These are phyloP conservation scores for Oemleria cerasiformis DNA, from an alignment of 306 rosid genomes.

Conservation along the genomic window DNA sequence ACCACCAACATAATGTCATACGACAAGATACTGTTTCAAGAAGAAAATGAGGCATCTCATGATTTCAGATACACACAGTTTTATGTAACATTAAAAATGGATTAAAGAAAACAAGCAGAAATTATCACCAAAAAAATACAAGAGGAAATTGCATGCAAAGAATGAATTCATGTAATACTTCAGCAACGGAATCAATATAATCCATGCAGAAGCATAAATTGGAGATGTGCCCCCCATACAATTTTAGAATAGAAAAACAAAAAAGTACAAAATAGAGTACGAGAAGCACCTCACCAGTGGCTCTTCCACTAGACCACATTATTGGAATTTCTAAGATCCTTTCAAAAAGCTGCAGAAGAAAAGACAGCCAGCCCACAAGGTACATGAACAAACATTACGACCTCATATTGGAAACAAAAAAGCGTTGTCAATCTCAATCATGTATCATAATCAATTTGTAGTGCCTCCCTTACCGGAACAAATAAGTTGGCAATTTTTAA, in stretches of 20 bases:
- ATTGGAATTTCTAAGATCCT: constrained; percentile 86
- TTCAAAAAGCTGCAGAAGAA: constrained; percentile 82
- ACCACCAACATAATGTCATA: neutral
- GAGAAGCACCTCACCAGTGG: constrained; percentile 91
- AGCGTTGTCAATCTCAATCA: constrained; percentile 14
- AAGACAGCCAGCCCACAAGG: constrained; percentile 26
- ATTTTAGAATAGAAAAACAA: neutral
- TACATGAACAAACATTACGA: constrained; percentile 20
- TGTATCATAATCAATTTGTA: neutral
- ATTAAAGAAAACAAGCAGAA: neutral
- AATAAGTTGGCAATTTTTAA: constrained; percentile 66
- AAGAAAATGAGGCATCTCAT: neutral
- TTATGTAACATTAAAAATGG: neutral
- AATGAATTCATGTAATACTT: neutral
- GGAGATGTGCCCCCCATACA: neutral
- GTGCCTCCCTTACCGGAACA: constrained; percentile 75
- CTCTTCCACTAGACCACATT: constrained; percentile 82
- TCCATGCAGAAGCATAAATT: constrained; percentile 7
- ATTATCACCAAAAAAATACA: no score
- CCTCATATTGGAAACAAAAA: constrained; percentile 12
- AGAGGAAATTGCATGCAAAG: neutral
- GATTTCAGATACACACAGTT: neutral
- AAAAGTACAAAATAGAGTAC: constrained; percentile 28
- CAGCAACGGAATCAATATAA: neutral
- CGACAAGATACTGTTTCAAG: neutral